Evolutionary conservation across 176 grass and related monocot genomes (phyloP).

Genomic region (Bonia amplexicaulis): DNA sequence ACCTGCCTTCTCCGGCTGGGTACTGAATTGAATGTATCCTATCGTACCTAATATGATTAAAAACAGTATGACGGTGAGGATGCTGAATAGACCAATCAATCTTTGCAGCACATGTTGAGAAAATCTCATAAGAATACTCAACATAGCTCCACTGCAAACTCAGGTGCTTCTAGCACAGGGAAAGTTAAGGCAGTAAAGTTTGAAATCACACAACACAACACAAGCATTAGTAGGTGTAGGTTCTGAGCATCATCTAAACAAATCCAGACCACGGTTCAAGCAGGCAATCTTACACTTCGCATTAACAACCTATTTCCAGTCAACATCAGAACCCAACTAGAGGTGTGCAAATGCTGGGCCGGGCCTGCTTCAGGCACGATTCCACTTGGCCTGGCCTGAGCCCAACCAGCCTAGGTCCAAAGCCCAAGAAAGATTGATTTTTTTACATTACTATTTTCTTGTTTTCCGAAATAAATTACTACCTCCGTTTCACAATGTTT

Average conservation of each 20-base stretch:
- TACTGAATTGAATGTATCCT: not conserved
- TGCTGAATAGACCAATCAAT: not conserved
- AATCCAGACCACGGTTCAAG: not conserved
- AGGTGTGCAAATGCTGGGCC: not conserved
- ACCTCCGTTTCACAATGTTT: not conserved
- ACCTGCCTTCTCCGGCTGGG: not conserved
- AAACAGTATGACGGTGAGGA: constrained; percentile 6
- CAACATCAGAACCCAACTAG: not conserved
- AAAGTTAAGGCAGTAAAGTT: constrained; percentile 3
- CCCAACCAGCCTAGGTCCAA: not conserved
- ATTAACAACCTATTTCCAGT: not conserved
- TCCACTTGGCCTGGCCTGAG: not conserved
- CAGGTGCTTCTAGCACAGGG: constrained; percentile 3
- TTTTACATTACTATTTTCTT: not conserved
- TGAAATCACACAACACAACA: constrained; percentile 19
- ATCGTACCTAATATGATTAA: not conserved
- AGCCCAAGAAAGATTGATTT: not conserved
- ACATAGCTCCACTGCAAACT: constrained; percentile 15
- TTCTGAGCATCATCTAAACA: not conserved
- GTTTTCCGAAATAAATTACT: not conserved
- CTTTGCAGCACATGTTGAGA: not conserved
- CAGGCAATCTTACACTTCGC: not conserved
- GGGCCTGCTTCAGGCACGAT: not conserved
- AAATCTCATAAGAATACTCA: not conserved
- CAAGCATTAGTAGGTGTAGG: not conserved